These are phyloP conservation scores for Zygotorulaspora chibaensis DNA, from an alignment of 805 yeast genomes.

Conservation along the genomic window DNA sequence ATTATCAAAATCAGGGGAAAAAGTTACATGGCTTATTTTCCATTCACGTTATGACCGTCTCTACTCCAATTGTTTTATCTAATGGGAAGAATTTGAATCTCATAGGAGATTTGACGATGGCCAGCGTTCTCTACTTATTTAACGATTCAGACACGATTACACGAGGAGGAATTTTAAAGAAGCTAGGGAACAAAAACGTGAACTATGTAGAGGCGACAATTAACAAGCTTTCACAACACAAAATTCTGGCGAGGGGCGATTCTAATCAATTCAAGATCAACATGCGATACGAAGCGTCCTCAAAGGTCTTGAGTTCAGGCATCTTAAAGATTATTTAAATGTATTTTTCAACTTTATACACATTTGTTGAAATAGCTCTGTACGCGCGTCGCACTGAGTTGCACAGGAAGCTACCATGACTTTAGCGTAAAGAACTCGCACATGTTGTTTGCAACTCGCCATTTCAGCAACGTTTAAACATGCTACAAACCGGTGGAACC, in stretches of 20 bases:
- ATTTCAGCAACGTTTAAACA: too few species aligned
- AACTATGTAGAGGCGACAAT: neutral
- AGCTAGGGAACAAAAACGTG: slow-evolving; percentile 7
- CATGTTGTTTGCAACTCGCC: too few species aligned
- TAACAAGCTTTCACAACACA: neutral
- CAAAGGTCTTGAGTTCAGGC: neutral
- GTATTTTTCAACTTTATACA: too few species aligned
- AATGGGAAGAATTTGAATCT: slow-evolving; percentile 6
- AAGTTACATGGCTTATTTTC: slow-evolving; percentile 9
- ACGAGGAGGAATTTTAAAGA: slow-evolving; percentile 2
- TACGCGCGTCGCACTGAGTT: too few species aligned
- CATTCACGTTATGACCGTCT: slow-evolving; percentile 14
- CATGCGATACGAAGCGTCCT: slow-evolving; percentile 1
- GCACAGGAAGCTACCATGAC: too few species aligned
- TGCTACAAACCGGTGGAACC: too few species aligned
- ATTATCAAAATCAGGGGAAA: slow-evolving; percentile 2
- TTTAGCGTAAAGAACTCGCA: too few species aligned
- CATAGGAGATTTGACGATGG: slow-evolving; percentile 10
- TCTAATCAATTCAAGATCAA: neutral
- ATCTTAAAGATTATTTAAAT: neutral
- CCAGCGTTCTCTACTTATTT: slow-evolving; percentile 18
- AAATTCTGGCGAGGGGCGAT: neutral
- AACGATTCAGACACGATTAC: slow-evolving; percentile 13
- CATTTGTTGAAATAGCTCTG: too few species aligned
- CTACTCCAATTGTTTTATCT: slow-evolving; percentile 12